Evolutionary conservation across 345 rosid species (phyloP), one percentile per base, ranked within the genome.

Genomic region (Brassica cretica): DNA sequence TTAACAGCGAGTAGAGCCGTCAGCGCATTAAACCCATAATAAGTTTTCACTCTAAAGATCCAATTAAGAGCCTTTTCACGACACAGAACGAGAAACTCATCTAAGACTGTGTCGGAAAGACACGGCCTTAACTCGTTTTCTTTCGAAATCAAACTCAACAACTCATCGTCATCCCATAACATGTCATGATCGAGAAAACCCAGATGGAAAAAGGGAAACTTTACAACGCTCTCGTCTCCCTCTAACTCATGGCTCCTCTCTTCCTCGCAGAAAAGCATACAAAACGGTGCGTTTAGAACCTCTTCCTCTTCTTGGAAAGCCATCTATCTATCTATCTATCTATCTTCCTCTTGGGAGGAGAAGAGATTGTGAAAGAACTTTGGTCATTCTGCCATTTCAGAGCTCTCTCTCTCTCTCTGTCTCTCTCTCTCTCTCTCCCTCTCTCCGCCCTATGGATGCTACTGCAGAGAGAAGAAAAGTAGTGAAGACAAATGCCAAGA

Each of bases 1-100:
- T 90, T 89, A 61, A 92, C 91, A 74, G 98, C 97, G 69, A 92
- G 88, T 82, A 88, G 87, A 73, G 84, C 80, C 59, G 95, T 92
- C 84, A 89, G 85, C 25, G 93, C 85, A 80, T 73, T 81, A 85
- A 94, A 90, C 58, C 89, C 93, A 80, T 81, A 90, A 53, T 80
- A 88, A 68, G 86, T 87, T 39, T 85, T 90, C 11, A 86, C 94
- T 74, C 71, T 88, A 61, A 87, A 84, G 61, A 94, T 76, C 96
- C 97, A 94, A 69, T 85, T 93, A 30, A 94, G 78, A 68, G 96
- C 92, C 71, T 89, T 88, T 41, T 73, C 85, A 19, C 97, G 90
- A 70, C 70, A 78, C 76, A 80, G 0, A 21, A 66, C 69, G 12
- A 80, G 73, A 66, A 80, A 76, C 80, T 71, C 83, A 66, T 60